These are phyloP conservation scores for Neurospora terricola DNA, from an alignment of 495 filamentous ascomycete genomes.

Conservation along the genomic window DNA sequence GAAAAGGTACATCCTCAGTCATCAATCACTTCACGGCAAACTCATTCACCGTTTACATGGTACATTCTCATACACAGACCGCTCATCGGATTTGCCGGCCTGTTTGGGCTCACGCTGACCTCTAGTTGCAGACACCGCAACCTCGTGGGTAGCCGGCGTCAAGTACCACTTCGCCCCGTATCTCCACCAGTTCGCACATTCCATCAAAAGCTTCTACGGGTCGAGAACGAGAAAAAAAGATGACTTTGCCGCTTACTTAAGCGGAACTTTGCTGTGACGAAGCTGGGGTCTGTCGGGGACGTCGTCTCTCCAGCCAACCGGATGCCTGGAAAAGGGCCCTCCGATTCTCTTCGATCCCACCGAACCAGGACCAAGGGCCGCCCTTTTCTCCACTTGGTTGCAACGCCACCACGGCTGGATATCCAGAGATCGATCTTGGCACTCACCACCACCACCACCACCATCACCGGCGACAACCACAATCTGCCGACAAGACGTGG, in stretches of 20 bases:
- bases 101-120: background rate
- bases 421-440: background rate
- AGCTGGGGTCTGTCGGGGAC: background rate
- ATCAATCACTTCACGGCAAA: background rate
- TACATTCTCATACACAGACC: background rate
- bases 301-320: background rate
- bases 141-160: background rate
- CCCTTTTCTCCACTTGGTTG: background rate
- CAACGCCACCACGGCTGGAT: background rate
- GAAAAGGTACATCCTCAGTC: background rate
- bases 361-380: background rate
- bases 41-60: background rate
- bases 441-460: too few relatives aligned
- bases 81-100: background rate
- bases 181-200: background rate
- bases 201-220: background rate
- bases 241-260: background rate
- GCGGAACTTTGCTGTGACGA: background rate
- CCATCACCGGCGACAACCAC: too few relatives aligned
- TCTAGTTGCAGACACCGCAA: background rate
- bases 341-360: background rate
- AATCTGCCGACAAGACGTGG: too few relatives aligned
- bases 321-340: background rate
- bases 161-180: background rate
- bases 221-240: background rate